These are phyloP conservation scores for Ophiostoma sp. DNA, from an alignment of 2,329 filamentous ascomycete genomes.

Conservation along the genomic window DNA sequence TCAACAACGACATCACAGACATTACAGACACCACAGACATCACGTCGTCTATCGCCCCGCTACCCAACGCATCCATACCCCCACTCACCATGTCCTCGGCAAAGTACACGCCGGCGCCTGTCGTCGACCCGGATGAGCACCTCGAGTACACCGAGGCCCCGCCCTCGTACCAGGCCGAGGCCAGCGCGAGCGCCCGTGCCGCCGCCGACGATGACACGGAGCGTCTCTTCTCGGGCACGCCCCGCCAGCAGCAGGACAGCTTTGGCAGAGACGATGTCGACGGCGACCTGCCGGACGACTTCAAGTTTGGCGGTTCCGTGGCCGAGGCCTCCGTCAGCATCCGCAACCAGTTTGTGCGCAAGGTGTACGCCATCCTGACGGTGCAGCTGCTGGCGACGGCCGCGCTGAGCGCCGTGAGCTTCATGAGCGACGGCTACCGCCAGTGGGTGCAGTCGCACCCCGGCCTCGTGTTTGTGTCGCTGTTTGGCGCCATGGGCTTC, in stretches of 20 bases:
- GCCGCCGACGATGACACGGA: slow-evolving; percentile 48
- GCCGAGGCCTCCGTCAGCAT: slow-evolving; percentile 93
- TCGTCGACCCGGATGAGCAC: slow-evolving; percentile 76
- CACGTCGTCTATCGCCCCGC: background rate
- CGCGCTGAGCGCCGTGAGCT: slow-evolving; percentile 73
- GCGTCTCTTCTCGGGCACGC: slow-evolving; percentile 58
- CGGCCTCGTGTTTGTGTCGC: slow-evolving; percentile 79
- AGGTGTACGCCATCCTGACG: slow-evolving; percentile 98
- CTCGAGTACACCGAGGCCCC: slow-evolving; percentile 66
- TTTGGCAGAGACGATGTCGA: slow-evolving; percentile 41
- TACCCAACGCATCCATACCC: background rate
- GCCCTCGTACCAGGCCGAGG: slow-evolving; percentile 63
- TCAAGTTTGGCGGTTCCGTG: slow-evolving; percentile 95
- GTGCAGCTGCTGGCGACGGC: slow-evolving; percentile 84
- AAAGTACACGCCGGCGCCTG: slow-evolving; percentile 77
- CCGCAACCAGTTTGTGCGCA: slow-evolving; percentile 92
- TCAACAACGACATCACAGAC: background rate
- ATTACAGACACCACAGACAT: background rate
- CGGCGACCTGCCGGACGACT: slow-evolving; percentile 83
- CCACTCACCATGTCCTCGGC: slow-evolving; percentile 45
- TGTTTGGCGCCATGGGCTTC: slow-evolving; percentile 77
- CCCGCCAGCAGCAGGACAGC: slow-evolving; percentile 71
- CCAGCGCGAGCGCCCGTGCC: slow-evolving; percentile 48
- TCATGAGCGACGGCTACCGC: slow-evolving; percentile 75
- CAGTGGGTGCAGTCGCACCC: slow-evolving; percentile 78